Evolutionary conservation across 805 yeast species (phyloP), one percentile per base, ranked within the genome.

Genomic region (Blastobotrys americana): DNA sequence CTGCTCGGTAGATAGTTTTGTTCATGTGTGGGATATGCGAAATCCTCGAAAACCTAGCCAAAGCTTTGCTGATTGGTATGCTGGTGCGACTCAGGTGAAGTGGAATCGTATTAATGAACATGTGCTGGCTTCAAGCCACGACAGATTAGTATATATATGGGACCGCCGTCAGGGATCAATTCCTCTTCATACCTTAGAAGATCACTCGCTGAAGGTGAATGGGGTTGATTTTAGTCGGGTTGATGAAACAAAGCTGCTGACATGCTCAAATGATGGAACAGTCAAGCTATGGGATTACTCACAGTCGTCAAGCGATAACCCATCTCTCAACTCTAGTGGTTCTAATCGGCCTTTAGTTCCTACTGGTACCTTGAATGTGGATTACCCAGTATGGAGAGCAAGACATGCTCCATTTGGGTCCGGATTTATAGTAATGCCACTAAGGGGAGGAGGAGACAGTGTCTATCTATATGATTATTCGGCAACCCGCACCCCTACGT

Each of bases 71-170:
- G 96, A 90, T 58, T 93, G 96, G 94, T 68, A 84, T 45, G 94
- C 96, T 0, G 90, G 94, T 2, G 95, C 97, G 2, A 77, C 95
- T 0, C 97, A 90, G 61, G 96, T 88, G 13, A 88, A 90, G 59
- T 93, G 97, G 97, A 86, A 83, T 60, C 78, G 78, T 51, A 69
- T 72, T 37, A 81, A 89, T 55, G 78, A 87, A 2, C 73, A 84
- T 57, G 73, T 88, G 23, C 57, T 93, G 21, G 96, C 97, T 0
- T 80, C 93, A 1, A 73, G 94, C 4, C 98, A 93, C 59, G 95
- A 86, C 55, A 77, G 82, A 56, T 72, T 79, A 41, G 74, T 90
- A 35, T 78, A 79, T 48, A 68, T 93, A 1, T 93, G 98, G 98
- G 98, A 93, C 62, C 65, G 78, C 5, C 70, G 98, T 46, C 81